phyloP scores from a whole-genome alignment of 495 filamentous ascomycete species.

The Daldinia grandis region DNA sequence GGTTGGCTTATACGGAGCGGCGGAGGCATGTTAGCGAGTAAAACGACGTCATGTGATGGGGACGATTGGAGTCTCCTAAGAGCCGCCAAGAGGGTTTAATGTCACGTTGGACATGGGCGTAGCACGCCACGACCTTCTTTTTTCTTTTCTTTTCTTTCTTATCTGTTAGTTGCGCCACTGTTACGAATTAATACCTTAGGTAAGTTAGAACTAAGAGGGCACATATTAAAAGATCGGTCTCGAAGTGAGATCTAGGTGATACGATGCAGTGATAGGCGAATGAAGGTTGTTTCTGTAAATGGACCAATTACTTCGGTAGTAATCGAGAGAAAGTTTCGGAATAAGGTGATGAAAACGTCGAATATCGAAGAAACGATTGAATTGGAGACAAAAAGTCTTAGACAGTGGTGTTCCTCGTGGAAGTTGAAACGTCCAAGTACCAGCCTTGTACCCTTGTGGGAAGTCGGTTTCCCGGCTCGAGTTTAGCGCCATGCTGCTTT shows the following conservation, averaged over 20 bases:
- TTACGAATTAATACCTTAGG: slow-evolving; percentile 16
- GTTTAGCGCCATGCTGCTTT: slow-evolving; percentile 39
- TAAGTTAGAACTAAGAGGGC: background rate
- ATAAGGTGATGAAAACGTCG: slow-evolving; percentile 16
- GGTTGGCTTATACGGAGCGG: slow-evolving; percentile 19
- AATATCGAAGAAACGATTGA: slow-evolving; percentile 26
- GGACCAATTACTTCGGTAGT: slow-evolving; percentile 15
- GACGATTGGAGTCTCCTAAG: slow-evolving; percentile 26
- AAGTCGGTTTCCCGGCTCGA: slow-evolving; percentile 9
- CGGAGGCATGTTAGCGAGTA: slow-evolving; percentile 22
- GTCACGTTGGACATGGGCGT: slow-evolving; percentile 32
- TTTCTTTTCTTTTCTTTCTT: slow-evolving; percentile 7
- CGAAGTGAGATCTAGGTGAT: slow-evolving; percentile 23
- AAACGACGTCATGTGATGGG: slow-evolving; percentile 39
- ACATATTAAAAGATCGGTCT: slow-evolving; percentile 32
- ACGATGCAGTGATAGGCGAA: slow-evolving; percentile 15
- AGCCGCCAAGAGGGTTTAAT: slow-evolving; percentile 38
- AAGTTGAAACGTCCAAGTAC: slow-evolving; percentile 25
- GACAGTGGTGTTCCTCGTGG: slow-evolving; percentile 20
- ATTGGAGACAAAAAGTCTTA: slow-evolving; percentile 16
- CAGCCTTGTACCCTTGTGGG: slow-evolving; percentile 7
- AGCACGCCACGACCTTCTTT: slow-evolving; percentile 20
- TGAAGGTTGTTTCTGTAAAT: background rate
- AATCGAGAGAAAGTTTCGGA: slow-evolving; percentile 9
- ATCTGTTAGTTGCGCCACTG: slow-evolving; percentile 16